These are phyloP conservation scores for Candida ulmi DNA, from an alignment of 805 yeast genomes.

Conservation along the genomic window DNA sequence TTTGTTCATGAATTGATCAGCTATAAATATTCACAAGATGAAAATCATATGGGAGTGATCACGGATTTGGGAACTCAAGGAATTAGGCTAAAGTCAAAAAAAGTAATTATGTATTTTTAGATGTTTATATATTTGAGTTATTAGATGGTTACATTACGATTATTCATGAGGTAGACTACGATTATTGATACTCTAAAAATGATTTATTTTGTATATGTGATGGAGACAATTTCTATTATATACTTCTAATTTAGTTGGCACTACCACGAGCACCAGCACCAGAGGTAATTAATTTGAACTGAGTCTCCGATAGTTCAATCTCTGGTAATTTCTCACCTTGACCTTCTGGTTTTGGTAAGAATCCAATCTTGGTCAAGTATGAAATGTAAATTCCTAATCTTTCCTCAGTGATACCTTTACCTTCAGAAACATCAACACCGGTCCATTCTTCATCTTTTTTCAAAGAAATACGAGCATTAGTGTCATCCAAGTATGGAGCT, in stretches of 20 bases:
- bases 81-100: no score
- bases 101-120: no score
- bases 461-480: slow-evolving; percentile 71
- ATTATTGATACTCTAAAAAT: no score
- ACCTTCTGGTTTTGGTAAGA: slow-evolving; percentile 57
- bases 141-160: no score
- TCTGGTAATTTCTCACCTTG: slow-evolving; percentile 48
- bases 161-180: no score
- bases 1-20: slow-evolving; percentile 69
- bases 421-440: slow-evolving; percentile 60
- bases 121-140: no score
- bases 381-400: slow-evolving; percentile 74
- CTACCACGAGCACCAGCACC: slow-evolving; percentile 78
- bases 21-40: no score
- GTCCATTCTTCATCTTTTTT: slow-evolving; percentile 55
- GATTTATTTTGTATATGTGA: no score
- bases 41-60: no score
- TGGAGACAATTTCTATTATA: no score
- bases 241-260: slow-evolving; percentile 28
- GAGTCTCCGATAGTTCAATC: slow-evolving; percentile 47
- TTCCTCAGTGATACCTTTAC: slow-evolving; percentile 65
- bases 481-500: slow-evolving; percentile 93
- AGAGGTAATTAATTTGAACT: slow-evolving; percentile 48
- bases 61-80: no score
- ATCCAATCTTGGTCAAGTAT: slow-evolving; percentile 76